A percentile compares a stretch with the other conserved stretches of the same genome.
phyloP scores from a whole-genome alignment of 2,329 filamentous ascomycete genomes.

The Dendryphion nanum region DNA sequence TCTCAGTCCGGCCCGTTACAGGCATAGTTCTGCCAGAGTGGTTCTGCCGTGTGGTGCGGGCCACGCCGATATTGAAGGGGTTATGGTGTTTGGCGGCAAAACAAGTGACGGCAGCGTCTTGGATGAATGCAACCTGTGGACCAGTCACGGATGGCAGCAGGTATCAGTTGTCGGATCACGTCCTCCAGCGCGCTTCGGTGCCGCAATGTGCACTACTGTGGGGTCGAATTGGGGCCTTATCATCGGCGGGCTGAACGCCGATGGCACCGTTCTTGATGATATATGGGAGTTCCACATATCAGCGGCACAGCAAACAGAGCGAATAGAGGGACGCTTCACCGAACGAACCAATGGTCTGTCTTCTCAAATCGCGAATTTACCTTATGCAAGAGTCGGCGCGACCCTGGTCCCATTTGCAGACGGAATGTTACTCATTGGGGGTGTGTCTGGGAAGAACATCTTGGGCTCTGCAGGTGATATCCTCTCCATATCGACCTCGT shows the following conservation, averaged over 20 bases:
- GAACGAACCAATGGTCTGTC: slow-evolving; percentile 27
- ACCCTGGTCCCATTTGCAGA: slow-evolving; percentile 47
- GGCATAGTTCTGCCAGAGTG: slow-evolving; percentile 64
- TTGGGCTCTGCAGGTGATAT: slow-evolving; percentile 27
- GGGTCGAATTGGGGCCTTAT: slow-evolving; percentile 59
- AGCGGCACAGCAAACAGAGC: slow-evolving; percentile 17
- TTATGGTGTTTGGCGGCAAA: slow-evolving; percentile 49
- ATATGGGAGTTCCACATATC: slow-evolving; percentile 62
- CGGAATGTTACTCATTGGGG: slow-evolving; percentile 53
- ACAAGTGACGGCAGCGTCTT: slow-evolving; percentile 42
- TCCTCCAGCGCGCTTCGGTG: slow-evolving; percentile 57
- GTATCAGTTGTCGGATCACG: slow-evolving; percentile 36
- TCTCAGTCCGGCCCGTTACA: slow-evolving; percentile 70
- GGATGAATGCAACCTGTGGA: slow-evolving; percentile 47
- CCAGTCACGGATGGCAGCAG: slow-evolving; percentile 51
- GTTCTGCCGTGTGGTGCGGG: slow-evolving; percentile 32
- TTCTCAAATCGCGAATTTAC: slow-evolving; percentile 15
- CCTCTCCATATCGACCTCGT: slow-evolving; percentile 17
- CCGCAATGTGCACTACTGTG: slow-evolving; percentile 50
- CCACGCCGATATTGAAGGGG: slow-evolving; percentile 38
- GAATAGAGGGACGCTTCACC: slow-evolving; percentile 25
- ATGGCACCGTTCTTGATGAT: slow-evolving; percentile 62
- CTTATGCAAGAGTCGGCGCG: slow-evolving; percentile 51
- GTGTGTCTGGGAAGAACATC: slow-evolving; percentile 41
- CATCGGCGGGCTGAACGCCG: slow-evolving; percentile 67